Base-by-base conservation (phyloP, 116 monocot species). In the Cymodocea nodosa region DNA sequence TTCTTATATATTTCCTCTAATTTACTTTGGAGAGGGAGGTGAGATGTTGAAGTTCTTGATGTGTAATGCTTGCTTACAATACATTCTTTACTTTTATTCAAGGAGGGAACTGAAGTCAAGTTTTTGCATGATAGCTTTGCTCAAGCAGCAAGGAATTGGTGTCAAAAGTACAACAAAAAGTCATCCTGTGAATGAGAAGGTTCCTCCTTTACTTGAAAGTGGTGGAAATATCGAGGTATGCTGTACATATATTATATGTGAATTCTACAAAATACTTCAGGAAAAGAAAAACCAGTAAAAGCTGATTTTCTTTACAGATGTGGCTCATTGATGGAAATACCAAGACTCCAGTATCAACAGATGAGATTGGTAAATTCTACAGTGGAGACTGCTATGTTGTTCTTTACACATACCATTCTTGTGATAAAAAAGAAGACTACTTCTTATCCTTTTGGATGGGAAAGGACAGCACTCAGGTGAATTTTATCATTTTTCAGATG, bases 81-180 rank as follows among this genome's bases (percentile, higher is more conserved):
- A 10, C 44, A 44, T 44, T 44, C 9, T 44, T 44, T 44, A 44
- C 44, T 44, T 44, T 44, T 12, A 44, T 56, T 56, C 9, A 22
- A 22, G 6, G 22, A 56, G 56, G 22, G 22, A 10, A 56, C 19
- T 56, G 56, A 56, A 56, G 22, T 56, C 44, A 44, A 1, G 23
- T 60, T 35, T 60, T 60, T 30, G 11, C 36, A 51, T 66, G 50
- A 24, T 79, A 98, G 97, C 92, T 62, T 56, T 98, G 50, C 54
- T 98, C 68, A 98, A 92, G 79, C 88, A 98, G 76, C 85, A 92
- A 72, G 88, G 97, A 54, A 85, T 95, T 74, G 97, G 82, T 81
- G 50, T 98, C 34, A 98, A 98, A 62, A 84, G 92, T 58, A n/a
- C 51, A 17, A 10, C 79, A 71, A 98, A 92, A 82, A 62, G 60